Evolutionary conservation across 495 filamentous ascomycete genomes (phyloP), one percentile per base, ranked within the genome.

Genomic region (Xylaria scruposa): DNA sequence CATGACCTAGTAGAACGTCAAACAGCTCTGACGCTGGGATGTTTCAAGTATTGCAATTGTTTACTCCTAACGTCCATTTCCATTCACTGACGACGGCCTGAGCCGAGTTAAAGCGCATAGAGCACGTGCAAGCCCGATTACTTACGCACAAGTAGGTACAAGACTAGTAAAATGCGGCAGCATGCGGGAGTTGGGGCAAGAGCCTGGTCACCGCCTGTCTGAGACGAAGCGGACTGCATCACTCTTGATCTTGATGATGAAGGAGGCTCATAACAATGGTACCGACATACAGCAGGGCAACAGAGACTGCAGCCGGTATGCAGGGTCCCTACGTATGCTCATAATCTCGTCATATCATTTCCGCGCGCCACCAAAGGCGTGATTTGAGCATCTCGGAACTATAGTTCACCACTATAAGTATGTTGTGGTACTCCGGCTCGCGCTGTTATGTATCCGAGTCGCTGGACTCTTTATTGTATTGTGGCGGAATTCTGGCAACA

Each of bases 361-460:
- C 31, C 33, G 31, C 58, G 58, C 58, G 58, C 58, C 58, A 60
- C 31, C 31, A 17, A 21, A 12, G 58, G 38, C 31, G 24, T 6
- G 58, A 31, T 19, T 9, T 38, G 17, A 36, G 54, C 54, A 36
- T 36, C 7, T 59, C 29, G 54, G 54, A 36, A 13, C 26, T 31
- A 59, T 61, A 42, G 26, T 61, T 61, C 31, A 21, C 19, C 13
- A 12, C 59, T 5, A 21, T 40, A 40, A 42, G 59, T 15, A 40
- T 61, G 59, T 15, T 24, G 38, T 63, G 38, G n/a, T 44, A 63
- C 38, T 42, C 29, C 60, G 60, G 60, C 60, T 44, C 60, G 60
- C 38, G 36, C 60, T 63, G 60, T 29, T 3, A 44, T 44, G n/a
- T 63, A 42, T 21, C 31, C 58, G 58, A 60, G 58, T 38, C n/a